Base-by-base conservation (phyloP, 2,329 filamentous ascomycete genomes). In the Cyphellophora europaea region DNA sequence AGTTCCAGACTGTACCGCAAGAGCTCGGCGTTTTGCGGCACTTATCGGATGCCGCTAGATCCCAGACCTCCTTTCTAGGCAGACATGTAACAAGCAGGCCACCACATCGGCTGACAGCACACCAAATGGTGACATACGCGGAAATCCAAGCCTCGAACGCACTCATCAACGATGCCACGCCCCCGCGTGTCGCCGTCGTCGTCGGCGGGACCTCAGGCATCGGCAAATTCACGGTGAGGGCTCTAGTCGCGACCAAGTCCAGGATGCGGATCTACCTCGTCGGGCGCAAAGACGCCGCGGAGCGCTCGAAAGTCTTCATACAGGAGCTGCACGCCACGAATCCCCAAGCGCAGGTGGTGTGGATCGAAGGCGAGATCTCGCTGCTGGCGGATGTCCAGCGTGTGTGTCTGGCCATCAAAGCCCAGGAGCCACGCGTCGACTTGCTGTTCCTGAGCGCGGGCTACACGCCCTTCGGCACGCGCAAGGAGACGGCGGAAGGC, bases 161-260 rank as follows among this genome's bases (percentile, higher is more conserved):
- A 5, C 55, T 51, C 16, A 56, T 69, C 46, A 58, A 54, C 44
- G 54, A 58, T 32, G 40, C 47, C 3, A 61, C 53, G 2, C 46
- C 50, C 11, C 61, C 61, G 5, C 56, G 47, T 11, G 51, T 64
- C 25, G 52, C 61, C 36, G 55, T 68, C 41, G 67, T 69, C 40
- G 57, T 59, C 4, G 64, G 65, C 21, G 66, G 58, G 8, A 69
- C 66, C 2, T 62, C 63, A 2, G 66, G 66, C 31, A 62, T 69
- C 37, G 66, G 66, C 6, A 56, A 61, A 30, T 29, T 53, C 29
- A 67, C 65, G 0, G 23, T 67, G 6, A 40, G 35, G 18, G 60
- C 55, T 11, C 39, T 69, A 1, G 55, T 59, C 33, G 47, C 43
- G 1, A 57, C 55, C 0, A 59, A 58, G 2, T 41, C 50, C 0